phyloP scores from a whole-genome alignment of 768 basidiomycete species.

The Tricholoma saponaceum region DNA sequence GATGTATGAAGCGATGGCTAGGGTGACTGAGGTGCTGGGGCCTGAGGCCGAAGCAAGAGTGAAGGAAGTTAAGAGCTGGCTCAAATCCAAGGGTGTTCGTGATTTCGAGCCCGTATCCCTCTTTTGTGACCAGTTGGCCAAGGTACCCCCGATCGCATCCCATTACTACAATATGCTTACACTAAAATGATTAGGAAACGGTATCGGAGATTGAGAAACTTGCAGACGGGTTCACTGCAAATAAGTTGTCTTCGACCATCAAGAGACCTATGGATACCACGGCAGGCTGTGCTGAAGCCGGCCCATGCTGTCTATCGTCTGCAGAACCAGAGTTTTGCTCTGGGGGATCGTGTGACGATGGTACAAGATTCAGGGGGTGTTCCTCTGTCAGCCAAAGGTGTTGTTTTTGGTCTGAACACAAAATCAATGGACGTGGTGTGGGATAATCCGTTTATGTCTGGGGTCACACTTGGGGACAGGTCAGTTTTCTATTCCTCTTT shows the following conservation, averaged over 20 bases:
- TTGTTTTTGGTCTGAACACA: slow-evolving; percentile 83
- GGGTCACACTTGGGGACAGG: slow-evolving; percentile 82
- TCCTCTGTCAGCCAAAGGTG: slow-evolving; percentile 87
- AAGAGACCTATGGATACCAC: slow-evolving; percentile 92
- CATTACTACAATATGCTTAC: slow-evolving; percentile 37
- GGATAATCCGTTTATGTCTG: slow-evolving; percentile 95
- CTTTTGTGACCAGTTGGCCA: too few relatives aligned
- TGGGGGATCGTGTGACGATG: slow-evolving; percentile 95
- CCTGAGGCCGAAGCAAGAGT: too few relatives aligned
- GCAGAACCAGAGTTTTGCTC: slow-evolving; percentile 80
- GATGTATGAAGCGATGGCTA: slow-evolving; percentile 73
- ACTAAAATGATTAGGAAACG: slow-evolving; percentile 50
- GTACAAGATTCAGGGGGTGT: slow-evolving; percentile 94
- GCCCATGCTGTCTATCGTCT: slow-evolving; percentile 84
- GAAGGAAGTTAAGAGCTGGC: too few relatives aligned
- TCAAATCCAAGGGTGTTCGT: too few relatives aligned
- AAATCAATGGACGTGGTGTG: slow-evolving; percentile 94
- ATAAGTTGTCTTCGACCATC: slow-evolving; percentile 57
- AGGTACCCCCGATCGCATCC: slow-evolving; percentile 67
- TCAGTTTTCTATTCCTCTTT: slow-evolving; percentile 23
- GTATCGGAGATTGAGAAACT: slow-evolving; percentile 75
- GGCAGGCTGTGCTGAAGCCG: slow-evolving; percentile 91
- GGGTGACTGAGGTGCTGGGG: slow-evolving; percentile 59
- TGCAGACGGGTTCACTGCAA: slow-evolving; percentile 62
- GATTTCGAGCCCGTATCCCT: too few relatives aligned